Percentiles rank a stretch among this genome's conserved stretches.
Conservation (phyloP, 768 basidiomycete species). For the Leccinum disarticulatum region DNA sequence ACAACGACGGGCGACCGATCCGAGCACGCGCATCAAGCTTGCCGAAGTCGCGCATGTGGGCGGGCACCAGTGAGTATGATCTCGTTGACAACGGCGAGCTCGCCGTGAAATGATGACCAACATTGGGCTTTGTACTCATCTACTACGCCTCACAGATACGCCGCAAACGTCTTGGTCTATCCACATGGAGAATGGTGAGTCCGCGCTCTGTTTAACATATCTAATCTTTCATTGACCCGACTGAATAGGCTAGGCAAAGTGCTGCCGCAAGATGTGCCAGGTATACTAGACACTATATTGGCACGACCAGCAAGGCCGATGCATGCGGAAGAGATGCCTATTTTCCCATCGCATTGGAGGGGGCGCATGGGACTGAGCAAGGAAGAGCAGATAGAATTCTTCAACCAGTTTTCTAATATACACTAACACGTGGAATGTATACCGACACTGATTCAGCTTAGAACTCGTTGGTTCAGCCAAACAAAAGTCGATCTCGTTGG, state of each 20-base stretch:
- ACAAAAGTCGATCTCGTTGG: slow-evolving; percentile 54
- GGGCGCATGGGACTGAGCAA: slow-evolving; percentile 69
- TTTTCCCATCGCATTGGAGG: slow-evolving; percentile 58
- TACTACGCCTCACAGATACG: background rate
- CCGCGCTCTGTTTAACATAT: background rate
- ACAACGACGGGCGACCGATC: slow-evolving; percentile 25
- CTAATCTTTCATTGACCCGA: background rate
- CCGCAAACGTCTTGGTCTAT: slow-evolving; percentile 63
- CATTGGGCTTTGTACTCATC: background rate
- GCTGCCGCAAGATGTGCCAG: slow-evolving; percentile 53
- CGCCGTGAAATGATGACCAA: background rate
- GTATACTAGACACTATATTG: slow-evolving; percentile 48
- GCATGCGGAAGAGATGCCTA: slow-evolving; percentile 32
- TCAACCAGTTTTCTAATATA: slow-evolving; percentile 10
- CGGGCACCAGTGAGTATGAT: slow-evolving; percentile 66
- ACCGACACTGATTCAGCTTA: background rate
- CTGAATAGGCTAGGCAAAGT: slow-evolving; percentile 62
- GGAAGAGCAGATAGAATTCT: slow-evolving; percentile 51
- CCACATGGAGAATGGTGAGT: slow-evolving; percentile 74
- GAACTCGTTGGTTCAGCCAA: slow-evolving; percentile 28
- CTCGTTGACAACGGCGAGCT: background rate
- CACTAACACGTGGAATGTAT: background rate
- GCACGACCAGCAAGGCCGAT: slow-evolving; percentile 31
- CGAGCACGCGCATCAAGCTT: slow-evolving; percentile 42
- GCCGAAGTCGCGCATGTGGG: slow-evolving; percentile 79